A percentile compares a stretch with the other conserved stretches of the same genome.
Evolutionary conservation across 371 early-diverging fungal species (phyloP).

Genomic region (Apophysomyces elegans): DNA sequence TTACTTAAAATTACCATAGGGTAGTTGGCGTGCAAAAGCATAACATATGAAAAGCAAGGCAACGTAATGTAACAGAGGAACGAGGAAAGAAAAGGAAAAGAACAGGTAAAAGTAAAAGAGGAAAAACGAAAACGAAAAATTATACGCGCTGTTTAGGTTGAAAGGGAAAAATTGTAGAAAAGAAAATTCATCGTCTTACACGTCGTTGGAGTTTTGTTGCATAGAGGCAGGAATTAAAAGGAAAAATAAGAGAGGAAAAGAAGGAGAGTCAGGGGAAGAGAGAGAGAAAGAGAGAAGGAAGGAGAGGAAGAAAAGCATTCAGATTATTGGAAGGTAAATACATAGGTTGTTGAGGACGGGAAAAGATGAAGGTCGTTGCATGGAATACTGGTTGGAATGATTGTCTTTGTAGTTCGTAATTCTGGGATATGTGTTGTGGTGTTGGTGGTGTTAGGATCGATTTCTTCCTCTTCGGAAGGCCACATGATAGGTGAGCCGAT

Average conservation of each 20-base stretch:
- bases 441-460: neutral
- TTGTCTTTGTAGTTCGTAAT: too few relatives aligned
- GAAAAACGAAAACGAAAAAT: too few relatives aligned
- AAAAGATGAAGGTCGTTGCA: neutral
- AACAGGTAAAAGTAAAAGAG: too few relatives aligned
- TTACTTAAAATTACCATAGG: neutral
- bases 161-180: too few relatives aligned
- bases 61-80: neutral
- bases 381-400: neutral
- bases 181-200: too few relatives aligned
- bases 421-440: neutral
- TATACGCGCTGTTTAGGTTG: too few relatives aligned
- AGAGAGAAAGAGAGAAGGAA: neutral
- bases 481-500: conserved; percentile 4
- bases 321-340: neutral
- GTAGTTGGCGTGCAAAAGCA: neutral
- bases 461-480: neutral
- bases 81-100: too few relatives aligned
- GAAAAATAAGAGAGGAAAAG: neutral
- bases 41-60: neutral
- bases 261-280: neutral
- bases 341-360: neutral
- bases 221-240: too few relatives aligned
- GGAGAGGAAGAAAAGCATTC: neutral
- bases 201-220: too few relatives aligned